Percentiles rank a stretch among this genome's conserved stretches.
phyloP scores from a whole-genome alignment of 345 rosid genomes.

The Euphorbia lathyris region DNA sequence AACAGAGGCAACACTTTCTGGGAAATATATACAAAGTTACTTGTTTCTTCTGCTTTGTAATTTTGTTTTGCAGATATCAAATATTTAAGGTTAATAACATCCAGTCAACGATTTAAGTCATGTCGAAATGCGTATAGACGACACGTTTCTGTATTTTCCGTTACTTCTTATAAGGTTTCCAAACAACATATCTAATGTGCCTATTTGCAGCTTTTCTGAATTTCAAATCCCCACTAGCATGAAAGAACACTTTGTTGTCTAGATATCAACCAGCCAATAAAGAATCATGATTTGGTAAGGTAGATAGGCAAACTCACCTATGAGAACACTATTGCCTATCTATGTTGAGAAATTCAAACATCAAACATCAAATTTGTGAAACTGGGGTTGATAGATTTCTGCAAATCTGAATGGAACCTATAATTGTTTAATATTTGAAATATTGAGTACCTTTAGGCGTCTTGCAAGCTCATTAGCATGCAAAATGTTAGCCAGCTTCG shows the following conservation, averaged over 20 bases:
- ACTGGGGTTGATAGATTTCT: background rate
- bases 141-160: background rate
- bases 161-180: background rate
- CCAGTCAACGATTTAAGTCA: background rate
- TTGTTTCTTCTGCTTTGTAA: too few species aligned
- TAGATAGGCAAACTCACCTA: background rate
- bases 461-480: constrained; percentile 80
- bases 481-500: constrained; percentile 74
- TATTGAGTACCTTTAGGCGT: constrained; percentile 52
- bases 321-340: background rate
- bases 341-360: background rate
- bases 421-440: background rate
- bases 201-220: background rate
- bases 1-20: background rate
- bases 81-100: background rate
- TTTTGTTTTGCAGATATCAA: background rate
- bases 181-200: background rate
- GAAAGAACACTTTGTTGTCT: background rate
- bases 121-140: background rate
- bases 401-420: background rate
- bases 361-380: background rate
- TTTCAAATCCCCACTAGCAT: background rate
- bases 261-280: background rate
- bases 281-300: background rate
- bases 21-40: too few species aligned